Conservation (phyloP, 2,329 filamentous ascomycete species). For the Lecanosticta acicola region DNA sequence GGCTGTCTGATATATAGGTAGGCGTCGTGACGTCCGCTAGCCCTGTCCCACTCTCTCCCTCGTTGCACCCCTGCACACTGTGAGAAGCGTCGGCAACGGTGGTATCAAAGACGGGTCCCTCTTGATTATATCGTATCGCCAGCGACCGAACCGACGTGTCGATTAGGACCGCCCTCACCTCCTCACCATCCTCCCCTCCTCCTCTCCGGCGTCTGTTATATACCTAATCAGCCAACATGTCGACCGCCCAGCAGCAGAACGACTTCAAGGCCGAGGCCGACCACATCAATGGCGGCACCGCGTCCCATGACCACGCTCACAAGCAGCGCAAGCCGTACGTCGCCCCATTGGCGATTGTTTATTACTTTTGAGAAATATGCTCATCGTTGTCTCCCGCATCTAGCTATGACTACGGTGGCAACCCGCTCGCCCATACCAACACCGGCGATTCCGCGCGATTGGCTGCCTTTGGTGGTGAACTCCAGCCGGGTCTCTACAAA, state of each 20-base stretch:
- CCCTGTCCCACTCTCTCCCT: conserved; percentile 6
- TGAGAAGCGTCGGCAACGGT: neutral
- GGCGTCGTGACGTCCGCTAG: neutral
- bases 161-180: neutral
- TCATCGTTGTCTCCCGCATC: conserved; percentile 13
- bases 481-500: conserved; percentile 48
- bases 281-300: conserved; percentile 27
- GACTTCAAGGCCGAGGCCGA: conserved; percentile 21
- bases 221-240: conserved; percentile 32
- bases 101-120: no score
- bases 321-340: conserved; percentile 37
- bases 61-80: neutral
- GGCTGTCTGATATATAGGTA: conserved; percentile 13
- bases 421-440: conserved; percentile 46
- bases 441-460: conserved; percentile 47
- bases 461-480: conserved; percentile 47
- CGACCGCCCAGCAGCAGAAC: conserved; percentile 38
- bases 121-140: no score
- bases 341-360: neutral
- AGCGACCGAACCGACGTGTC: neutral
- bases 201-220: neutral
- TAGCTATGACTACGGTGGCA: conserved; percentile 44
- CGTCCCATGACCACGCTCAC: conserved; percentile 35
- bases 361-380: neutral
- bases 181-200: neutral